phyloP scores from a whole-genome alignment of 148 eudicot genomes.

The Cornus kousa region DNA sequence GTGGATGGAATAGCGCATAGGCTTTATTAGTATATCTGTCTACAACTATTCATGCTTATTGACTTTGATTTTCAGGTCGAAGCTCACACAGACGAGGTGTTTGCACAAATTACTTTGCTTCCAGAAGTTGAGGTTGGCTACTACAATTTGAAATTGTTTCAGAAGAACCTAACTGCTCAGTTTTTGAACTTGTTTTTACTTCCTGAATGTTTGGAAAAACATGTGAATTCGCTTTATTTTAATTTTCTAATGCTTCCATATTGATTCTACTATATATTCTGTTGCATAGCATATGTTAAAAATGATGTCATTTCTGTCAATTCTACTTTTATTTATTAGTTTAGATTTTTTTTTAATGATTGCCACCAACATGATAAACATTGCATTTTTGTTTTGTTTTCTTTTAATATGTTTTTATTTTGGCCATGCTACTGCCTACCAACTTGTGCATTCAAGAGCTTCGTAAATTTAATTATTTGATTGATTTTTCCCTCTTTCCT shows the following conservation, averaged over 20 bases:
- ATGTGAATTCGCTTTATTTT: neutral
- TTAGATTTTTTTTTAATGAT: neutral
- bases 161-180: neutral
- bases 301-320: neutral
- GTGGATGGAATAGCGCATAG: neutral
- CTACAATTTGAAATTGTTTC: neutral
- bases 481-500: neutral
- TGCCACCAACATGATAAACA: neutral
- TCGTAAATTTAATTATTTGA: neutral
- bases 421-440: no score
- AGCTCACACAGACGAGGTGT: slow-evolving; percentile 23
- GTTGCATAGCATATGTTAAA: neutral
- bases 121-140: slow-evolving; percentile 12
- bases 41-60: neutral
- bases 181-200: neutral
- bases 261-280: no score
- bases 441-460: no score
- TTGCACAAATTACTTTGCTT: slow-evolving; percentile 22
- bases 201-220: neutral
- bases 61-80: slow-evolving; percentile 15
- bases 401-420: no score
- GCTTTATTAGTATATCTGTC: neutral
- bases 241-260: neutral
- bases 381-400: no score
- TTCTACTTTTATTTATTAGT: neutral